Base-by-base conservation (phyloP, 2,329 filamentous ascomycete species). In the Phialocephala sp. region DNA sequence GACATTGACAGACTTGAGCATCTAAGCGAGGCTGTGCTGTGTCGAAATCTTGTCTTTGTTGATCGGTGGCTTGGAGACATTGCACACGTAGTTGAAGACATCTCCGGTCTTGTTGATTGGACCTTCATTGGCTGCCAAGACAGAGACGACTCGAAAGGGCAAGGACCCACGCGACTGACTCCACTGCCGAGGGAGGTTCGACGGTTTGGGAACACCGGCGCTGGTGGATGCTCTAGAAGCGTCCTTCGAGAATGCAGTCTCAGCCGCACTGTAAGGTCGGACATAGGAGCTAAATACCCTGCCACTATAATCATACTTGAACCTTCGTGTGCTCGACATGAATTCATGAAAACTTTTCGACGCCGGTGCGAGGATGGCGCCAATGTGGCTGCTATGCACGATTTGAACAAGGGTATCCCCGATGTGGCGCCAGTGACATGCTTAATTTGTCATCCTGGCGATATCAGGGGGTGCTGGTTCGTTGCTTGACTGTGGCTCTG, bases 51-150 rank as follows among this genome's bases (percentile, higher is more conserved):
- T 24, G 45, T 50, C 45, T 50, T 50, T 50, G 45, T 50, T 24
- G 45, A 50, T 22, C 45, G n/a, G 45, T 50, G 45, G 45, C 45
- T 50, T 11, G 45, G 43, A 6, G 45, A 50, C n/a, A 20, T 15
- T 22, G 45, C 45, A 41, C n/a, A 20, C 45, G 45, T 50, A 50
- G n/a, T 50, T 50, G 45, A 50, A 24, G 45, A 22, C 45, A 50
- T 50, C 12, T n/a, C 5, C 18, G 22, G 20, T 6, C 20, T 24
- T n/a, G n/a, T 50, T 50, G n/a, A 50, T 50, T 50, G 45, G 45
- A 24, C 45, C 45, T 6, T 32, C n/a, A n/a, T 22, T 4, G 8
- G n/a, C n/a, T 50, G 45, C 45, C 45, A 50, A 50, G 45, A 6
- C 4, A 20, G 18, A n/a, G 20, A 20, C 8, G 45, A 11, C 45